Evolutionary conservation across 2,329 filamentous ascomycete species (phyloP).

Genomic region (Teratosphaeria pseudoeucalypti): DNA sequence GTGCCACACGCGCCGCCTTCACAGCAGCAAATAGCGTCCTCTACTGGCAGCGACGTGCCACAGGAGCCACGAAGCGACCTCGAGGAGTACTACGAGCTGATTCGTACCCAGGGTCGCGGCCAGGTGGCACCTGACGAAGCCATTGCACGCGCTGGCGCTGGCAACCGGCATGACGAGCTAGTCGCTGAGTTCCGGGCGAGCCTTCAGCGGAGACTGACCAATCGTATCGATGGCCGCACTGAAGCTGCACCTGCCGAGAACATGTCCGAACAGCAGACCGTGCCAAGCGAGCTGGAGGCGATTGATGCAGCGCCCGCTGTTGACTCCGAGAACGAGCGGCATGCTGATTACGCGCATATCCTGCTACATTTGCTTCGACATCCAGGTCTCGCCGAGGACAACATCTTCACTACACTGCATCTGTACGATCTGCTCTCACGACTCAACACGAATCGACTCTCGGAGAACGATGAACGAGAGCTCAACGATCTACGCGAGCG

Average conservation of each 20-base stretch:
- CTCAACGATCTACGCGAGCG: neutral
- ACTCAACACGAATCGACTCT: neutral
- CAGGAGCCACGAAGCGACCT: constrained; percentile 9
- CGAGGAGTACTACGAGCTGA: constrained; percentile 22
- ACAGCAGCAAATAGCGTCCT: neutral
- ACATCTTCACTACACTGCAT: neutral
- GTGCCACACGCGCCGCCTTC: constrained; percentile 12
- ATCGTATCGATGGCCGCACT: constrained; percentile 1
- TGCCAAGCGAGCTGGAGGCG: constrained; percentile 1
- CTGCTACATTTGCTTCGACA: neutral
- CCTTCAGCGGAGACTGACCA: neutral
- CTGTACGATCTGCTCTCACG: neutral
- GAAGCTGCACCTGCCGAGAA: neutral
- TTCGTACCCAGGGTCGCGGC: constrained; percentile 17
- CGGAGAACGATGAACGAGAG: neutral
- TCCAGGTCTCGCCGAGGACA: neutral
- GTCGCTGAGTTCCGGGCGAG: neutral
- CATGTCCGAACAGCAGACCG: constrained; percentile 6
- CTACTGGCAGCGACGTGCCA: neutral
- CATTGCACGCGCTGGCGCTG: neutral
- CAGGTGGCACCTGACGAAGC: constrained; percentile 4
- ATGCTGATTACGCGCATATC: constrained; percentile 1
- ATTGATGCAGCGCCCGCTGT: neutral
- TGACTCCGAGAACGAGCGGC: neutral
- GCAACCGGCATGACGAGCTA: neutral